Evolutionary conservation across 371 early-diverging fungal species (phyloP).

Genomic region (Mortierella polycephala): DNA sequence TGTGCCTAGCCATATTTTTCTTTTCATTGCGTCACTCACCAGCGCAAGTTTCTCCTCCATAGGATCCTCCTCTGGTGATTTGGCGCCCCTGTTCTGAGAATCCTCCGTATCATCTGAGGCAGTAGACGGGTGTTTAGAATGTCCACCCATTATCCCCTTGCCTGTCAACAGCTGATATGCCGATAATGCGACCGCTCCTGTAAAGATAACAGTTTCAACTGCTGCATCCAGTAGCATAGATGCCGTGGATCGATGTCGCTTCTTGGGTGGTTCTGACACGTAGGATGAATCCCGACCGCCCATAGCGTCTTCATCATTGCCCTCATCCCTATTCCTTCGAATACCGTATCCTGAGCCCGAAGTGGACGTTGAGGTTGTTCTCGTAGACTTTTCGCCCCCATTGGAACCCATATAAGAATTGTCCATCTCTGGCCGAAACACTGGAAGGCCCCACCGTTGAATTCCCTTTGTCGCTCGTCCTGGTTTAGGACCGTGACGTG

Average conservation of each 20-base stretch:
- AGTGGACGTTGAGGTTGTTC: conserved; percentile 13
- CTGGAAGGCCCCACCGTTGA: conserved; percentile 28
- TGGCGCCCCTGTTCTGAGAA: neutral
- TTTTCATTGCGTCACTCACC: conserved; percentile 14
- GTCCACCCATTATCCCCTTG: conserved; percentile 13
- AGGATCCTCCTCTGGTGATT: conserved; percentile 33
- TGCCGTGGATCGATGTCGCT: conserved; percentile 33
- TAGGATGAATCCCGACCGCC: conserved; percentile 8
- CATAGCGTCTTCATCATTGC: conserved; percentile 23
- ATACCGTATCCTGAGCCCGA: conserved; percentile 29
- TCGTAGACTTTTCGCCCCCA: neutral
- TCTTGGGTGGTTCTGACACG: conserved; percentile 44
- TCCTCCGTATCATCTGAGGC: conserved; percentile 10
- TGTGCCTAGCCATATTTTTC: neutral
- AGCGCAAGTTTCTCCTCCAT: conserved; percentile 30
- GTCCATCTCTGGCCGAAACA: conserved; percentile 35
- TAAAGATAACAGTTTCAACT: conserved; percentile 50
- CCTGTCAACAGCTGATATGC: conserved; percentile 50
- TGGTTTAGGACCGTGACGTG: conserved; percentile 19
- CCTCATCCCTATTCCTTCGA: conserved; percentile 19
- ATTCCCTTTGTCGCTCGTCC: conserved; percentile 39
- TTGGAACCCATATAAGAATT: conserved; percentile 15
- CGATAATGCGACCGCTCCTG: conserved; percentile 52
- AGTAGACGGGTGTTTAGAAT: conserved; percentile 15
- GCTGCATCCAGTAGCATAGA: conserved; percentile 47